Evolutionary conservation across 2,329 filamentous ascomycete species (phyloP).

Genomic region (Lachnellula arida): DNA sequence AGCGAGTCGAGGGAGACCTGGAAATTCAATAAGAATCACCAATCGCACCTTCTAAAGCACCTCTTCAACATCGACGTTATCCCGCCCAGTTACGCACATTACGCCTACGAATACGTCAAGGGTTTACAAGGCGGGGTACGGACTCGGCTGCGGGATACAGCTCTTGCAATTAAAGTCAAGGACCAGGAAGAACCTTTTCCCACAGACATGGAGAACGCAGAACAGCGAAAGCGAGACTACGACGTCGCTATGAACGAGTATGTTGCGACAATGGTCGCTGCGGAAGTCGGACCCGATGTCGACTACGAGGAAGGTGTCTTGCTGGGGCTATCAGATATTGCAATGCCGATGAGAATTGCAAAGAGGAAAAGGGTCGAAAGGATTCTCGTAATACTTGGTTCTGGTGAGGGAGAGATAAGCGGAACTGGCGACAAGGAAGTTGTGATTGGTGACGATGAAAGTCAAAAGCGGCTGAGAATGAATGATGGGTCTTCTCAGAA

Average conservation of each 20-base stretch:
- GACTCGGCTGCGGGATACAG: slow-evolving; percentile 62
- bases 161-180: slow-evolving; percentile 54
- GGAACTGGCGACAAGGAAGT: slow-evolving; percentile 6
- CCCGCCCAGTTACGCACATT: slow-evolving; percentile 62
- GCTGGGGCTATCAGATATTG: slow-evolving; percentile 40
- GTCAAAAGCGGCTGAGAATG: slow-evolving; percentile 39
- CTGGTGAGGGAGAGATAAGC: slow-evolving; percentile 10
- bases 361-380: slow-evolving; percentile 61
- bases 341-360: slow-evolving; percentile 51
- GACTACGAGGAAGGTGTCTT: slow-evolving; percentile 31
- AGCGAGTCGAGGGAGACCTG: slow-evolving; percentile 64
- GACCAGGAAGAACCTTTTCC: slow-evolving; percentile 51
- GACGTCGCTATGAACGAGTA: slow-evolving; percentile 42
- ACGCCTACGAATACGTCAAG: slow-evolving; percentile 71
- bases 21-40: slow-evolving; percentile 97
- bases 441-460: slow-evolving; percentile 23
- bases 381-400: slow-evolving; percentile 51
- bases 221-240: slow-evolving; percentile 43
- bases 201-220: slow-evolving; percentile 41
- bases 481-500: slow-evolving; percentile 45
- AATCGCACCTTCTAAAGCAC: slow-evolving; percentile 80
- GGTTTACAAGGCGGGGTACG: slow-evolving; percentile 74
- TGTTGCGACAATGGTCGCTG: slow-evolving; percentile 25
- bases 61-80: slow-evolving; percentile 68
- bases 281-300: slow-evolving; percentile 17